Base-by-base conservation (phyloP, 2,329 filamentous ascomycete genomes). In the Aspergillus luchuensis region DNA sequence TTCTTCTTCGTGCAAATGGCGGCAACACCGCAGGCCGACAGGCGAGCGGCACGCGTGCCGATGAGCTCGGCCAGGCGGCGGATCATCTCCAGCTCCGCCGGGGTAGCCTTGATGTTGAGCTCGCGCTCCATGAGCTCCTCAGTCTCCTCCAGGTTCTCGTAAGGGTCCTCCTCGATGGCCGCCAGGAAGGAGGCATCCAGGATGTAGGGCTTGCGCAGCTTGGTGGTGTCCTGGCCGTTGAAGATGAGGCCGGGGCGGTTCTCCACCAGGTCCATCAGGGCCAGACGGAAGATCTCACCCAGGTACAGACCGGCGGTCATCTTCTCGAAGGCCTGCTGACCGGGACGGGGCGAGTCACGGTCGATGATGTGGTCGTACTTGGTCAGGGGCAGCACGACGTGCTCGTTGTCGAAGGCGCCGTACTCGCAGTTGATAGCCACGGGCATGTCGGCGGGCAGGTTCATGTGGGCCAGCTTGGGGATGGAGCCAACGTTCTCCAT, bases 371-470 rank as follows among this genome's bases (percentile, higher is more conserved):
- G 82, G 75, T 98, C 94, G 78, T 95, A 97, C 60, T 86, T 86
- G 25, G 93, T 97, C 57, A 88, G 86, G 11, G 93, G 93, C 11
- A 97, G 88, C 57, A 97, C 89, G 71, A 89, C 85, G 80, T 94
- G 90, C 78, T 96, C 91, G 76, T 97, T 97, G 78, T 97, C 94
- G 72, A 98, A 97, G 36, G 94, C 93, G 67, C 94, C 94, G 86
- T 93, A 97, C 78, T 98, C 94, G 81, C 93, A 97, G 83, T 97
- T 97, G 81, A 98, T 97, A 56, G 92, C 92, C 84, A 97, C 96
- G 50, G 89, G 92, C 62, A 87, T 87, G 63, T 95, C 88, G 0
- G 91, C 82, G 53, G 92, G 90, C 39, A 98, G 85, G 71, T 96
- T 95, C 83, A 96, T 86, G 80, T 97, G 88, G 10, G 90, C 91